phyloP scores from a whole-genome alignment of 345 rosid genomes.

The Populus davidiana region DNA sequence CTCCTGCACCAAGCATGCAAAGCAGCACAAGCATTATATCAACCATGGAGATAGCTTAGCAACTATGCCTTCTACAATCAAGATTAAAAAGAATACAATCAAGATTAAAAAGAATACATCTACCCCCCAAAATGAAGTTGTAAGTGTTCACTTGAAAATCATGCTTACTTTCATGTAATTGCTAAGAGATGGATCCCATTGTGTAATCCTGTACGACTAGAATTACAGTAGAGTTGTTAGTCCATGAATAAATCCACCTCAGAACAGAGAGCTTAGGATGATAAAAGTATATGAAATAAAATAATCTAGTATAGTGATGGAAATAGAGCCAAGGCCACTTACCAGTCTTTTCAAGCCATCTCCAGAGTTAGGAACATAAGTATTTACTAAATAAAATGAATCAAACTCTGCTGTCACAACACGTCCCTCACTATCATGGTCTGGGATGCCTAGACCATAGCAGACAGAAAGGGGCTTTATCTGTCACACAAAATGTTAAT shows the following conservation, averaged over 20 bases:
- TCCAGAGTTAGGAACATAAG: slow-evolving; percentile 94
- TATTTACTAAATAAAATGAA: slow-evolving; percentile 60
- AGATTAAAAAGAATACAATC: too few species aligned
- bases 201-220: slow-evolving; percentile 63
- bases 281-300: neutral
- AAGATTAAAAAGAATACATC: neutral
- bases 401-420: slow-evolving; percentile 84
- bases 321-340: slow-evolving; percentile 18
- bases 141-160: neutral
- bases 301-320: slow-evolving; percentile 6
- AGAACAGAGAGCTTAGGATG: neutral
- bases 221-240: slow-evolving; percentile 22
- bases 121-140: too few species aligned
- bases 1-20: slow-evolving; percentile 47
- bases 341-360: slow-evolving; percentile 97
- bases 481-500: slow-evolving; percentile 38
- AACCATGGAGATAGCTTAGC: neutral
- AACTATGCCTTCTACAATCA: neutral
- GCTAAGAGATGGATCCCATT: slow-evolving; percentile 88
- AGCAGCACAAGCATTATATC: neutral
- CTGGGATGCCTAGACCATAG: slow-evolving; percentile 72
- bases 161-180: slow-evolving; percentile 69
- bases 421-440: slow-evolving; percentile 88
- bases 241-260: neutral
- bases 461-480: slow-evolving; percentile 82